A percentile compares a stretch with the other conserved stretches of the same genome.
Evolutionary conservation across 176 grass and related monocot species (phyloP).

Genomic region (Triticum dicoccoides): DNA sequence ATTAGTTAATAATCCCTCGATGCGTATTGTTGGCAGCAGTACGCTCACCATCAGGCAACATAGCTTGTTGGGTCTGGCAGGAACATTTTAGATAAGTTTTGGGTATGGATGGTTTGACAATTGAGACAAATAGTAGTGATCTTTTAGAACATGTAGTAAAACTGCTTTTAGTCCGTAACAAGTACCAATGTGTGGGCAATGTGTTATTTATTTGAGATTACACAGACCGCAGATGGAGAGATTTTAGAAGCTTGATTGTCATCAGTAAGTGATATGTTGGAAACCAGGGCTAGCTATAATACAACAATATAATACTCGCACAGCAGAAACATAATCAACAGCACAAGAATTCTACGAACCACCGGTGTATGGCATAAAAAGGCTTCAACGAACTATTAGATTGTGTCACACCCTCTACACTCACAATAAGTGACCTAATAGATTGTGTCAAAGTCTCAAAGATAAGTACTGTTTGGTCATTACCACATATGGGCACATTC

Average conservation of each 20-base stretch:
- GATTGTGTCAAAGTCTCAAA: not conserved
- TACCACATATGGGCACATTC: slow-evolving; percentile 99
- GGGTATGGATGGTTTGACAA: not conserved
- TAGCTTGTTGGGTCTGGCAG: not conserved
- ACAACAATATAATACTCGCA: slow-evolving; percentile 4
- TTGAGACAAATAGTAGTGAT: not conserved
- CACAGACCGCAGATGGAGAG: not conserved
- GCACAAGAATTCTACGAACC: not conserved
- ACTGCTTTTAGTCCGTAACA: not conserved
- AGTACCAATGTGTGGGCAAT: not conserved
- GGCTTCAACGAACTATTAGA: slow-evolving; percentile 2
- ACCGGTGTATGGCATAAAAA: not conserved
- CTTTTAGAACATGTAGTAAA: not conserved
- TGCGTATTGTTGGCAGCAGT: not conserved
- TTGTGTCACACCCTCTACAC: not conserved
- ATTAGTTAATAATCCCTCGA: not conserved
- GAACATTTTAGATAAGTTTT: not conserved
- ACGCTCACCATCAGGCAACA: not conserved
- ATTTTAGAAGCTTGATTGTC: slow-evolving; percentile 7
- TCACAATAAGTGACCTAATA: slow-evolving; percentile 14
- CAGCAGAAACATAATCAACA: slow-evolving; percentile 10
- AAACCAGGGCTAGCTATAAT: slow-evolving; percentile 20
- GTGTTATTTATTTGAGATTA: not conserved
- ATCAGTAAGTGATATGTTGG: not conserved
- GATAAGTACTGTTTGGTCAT: slow-evolving; percentile 39